A percentile compares a stretch with the other conserved stretches of the same genome.
Evolutionary conservation across 192 early-diverging fungal genomes (phyloP).

Genomic region (Pilaira anomala): DNA sequence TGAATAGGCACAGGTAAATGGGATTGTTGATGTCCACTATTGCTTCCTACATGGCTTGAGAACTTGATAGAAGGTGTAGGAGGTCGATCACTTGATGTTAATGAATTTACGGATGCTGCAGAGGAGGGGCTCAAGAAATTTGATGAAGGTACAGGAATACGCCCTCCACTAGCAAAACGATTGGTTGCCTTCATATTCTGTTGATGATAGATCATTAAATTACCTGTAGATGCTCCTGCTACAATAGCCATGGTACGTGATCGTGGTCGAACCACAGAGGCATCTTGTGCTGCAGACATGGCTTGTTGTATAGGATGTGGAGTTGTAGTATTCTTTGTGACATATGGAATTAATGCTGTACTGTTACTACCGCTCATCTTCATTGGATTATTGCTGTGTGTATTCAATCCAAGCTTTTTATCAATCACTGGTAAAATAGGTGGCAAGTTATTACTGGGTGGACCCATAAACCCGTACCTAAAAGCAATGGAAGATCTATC

Average conservation of each 20-base stretch:
- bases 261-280: neutral
- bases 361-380: neutral
- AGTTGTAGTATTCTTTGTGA: neutral
- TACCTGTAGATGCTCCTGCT: neutral
- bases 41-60: neutral
- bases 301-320: neutral
- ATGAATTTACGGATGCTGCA: neutral
- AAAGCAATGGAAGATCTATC: constrained; percentile 8
- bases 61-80: neutral
- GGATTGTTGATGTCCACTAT: neutral
- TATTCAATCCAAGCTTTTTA: neutral
- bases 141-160: neutral
- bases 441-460: neutral
- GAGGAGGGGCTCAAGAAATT: neutral
- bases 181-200: neutral
- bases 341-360: neutral
- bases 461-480: constrained; percentile 14
- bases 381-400: neutral
- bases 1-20: constrained; percentile 7
- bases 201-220: no score
- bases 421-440: no score
- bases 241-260: neutral
- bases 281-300: neutral
- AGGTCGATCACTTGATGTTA: neutral
- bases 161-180: neutral